Evolutionary conservation across 176 grass and related monocot genomes (phyloP), one percentile per base, ranked within the genome.

Genomic region (Musa acuminata): DNA sequence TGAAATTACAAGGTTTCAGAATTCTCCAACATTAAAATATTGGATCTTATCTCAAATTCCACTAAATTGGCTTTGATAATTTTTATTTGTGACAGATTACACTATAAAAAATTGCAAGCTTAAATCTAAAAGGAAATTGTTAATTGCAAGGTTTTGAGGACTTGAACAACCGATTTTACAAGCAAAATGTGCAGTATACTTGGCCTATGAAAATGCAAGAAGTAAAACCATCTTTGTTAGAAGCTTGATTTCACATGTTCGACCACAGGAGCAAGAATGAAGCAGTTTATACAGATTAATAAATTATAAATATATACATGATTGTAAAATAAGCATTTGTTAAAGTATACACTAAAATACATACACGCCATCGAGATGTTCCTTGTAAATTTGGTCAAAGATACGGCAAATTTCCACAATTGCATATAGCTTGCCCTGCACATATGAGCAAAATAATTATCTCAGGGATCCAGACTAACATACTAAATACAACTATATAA

Each of bases 331-430:
- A 43, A 60, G 57, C n/a, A 60, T 14, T 60, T 60, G 6, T 60
- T 60, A 22, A 29, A 13, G 1, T 67, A 68, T 5, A 55, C 3
- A 53, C 26, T 9, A 26, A 10, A 23, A 19, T 35, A 9, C 53
- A 20, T 73, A 73, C 71, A 54, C 51, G 23, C 71, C 71, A 55
- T 73, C 71, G 8, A 73, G 71, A 26, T 73, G 71, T 35, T 73
- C 71, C 71, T 55, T 73, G 71, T 55, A 73, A 55, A 55, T 73
- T 35, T 73, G 51, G 20, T 73, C 71, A 55, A 54, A 54, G 13
- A 73, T 73, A 53, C 52, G 52, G 21, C 69, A 72, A 23, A 72
- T 72, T 53, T 72, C 69, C 69, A 72, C 53, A 72, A 72, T 72
- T 13, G 69, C 27, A 72, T 72, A 72, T 53, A 72, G 22, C 11